Evolutionary conservation across 495 filamentous ascomycete species (phyloP).

Genomic region (Talaromyces thailandensis): DNA sequence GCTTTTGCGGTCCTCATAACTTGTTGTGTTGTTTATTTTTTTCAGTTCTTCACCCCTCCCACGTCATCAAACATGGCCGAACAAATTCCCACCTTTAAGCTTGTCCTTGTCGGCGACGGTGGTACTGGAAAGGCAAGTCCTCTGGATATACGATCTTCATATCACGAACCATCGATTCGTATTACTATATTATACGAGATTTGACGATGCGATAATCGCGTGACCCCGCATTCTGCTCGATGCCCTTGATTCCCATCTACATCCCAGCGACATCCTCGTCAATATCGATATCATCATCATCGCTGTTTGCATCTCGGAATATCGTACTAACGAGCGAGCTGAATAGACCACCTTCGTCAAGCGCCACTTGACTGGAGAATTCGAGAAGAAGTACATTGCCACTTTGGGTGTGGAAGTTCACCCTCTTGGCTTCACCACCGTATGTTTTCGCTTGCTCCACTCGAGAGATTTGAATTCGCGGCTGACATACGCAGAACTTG

Average conservation of each 20-base stretch:
- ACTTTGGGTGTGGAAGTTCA: conserved; percentile 99
- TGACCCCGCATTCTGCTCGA: conserved; percentile 5
- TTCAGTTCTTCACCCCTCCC: conserved; percentile 12
- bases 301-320: conserved; percentile 2
- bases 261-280: not conserved
- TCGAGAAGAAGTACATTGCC: conserved; percentile 99
- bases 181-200: not conserved
- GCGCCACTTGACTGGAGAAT: conserved; percentile 98
- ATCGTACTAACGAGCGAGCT: not conserved
- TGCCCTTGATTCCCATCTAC: not conserved
- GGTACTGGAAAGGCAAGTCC: conserved; percentile 95
- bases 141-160: not conserved
- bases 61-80: conserved; percentile 48
- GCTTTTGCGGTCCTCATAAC: conserved; percentile 10
- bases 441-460: conserved; percentile 50
- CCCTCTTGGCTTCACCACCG: conserved; percentile 85
- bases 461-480: conserved; percentile 13
- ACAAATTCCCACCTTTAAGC: conserved; percentile 83
- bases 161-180: not conserved
- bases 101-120: conserved; percentile 98
- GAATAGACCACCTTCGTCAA: conserved; percentile 98
- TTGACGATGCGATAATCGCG: conserved; percentile 1
- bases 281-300: not conserved
- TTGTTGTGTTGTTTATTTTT: conserved; percentile 1
- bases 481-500: conserved; percentile 66